These are phyloP conservation scores for Teratosphaeria epicoccoides DNA, from an alignment of 2,329 filamentous ascomycete genomes.

Conservation along the genomic window DNA sequence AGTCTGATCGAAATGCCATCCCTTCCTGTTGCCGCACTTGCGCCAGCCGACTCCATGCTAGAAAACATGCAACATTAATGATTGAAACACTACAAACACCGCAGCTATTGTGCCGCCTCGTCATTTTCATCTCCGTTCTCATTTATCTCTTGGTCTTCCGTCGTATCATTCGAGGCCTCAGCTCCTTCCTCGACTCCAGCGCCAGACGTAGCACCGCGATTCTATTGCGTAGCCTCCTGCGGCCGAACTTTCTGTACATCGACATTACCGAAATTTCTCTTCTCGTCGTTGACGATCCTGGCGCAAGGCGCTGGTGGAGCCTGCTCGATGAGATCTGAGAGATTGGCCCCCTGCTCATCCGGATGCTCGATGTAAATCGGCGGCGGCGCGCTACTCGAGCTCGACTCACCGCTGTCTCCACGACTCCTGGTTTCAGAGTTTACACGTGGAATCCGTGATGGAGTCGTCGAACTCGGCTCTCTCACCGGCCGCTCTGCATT, in stretches of 20 bases:
- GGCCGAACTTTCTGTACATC: slow-evolving; percentile 7
- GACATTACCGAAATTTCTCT: slow-evolving; percentile 15
- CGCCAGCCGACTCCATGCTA: not conserved
- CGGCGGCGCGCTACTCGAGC: slow-evolving; percentile 14
- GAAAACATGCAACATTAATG: not conserved
- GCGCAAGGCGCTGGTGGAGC: slow-evolving; percentile 6
- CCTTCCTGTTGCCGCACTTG: not conserved
- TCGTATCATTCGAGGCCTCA: not conserved
- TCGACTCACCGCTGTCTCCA: slow-evolving; percentile 22
- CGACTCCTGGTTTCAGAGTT: slow-evolving; percentile 12
- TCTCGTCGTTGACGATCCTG: slow-evolving; percentile 7
- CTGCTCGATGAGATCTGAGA: slow-evolving; percentile 14
- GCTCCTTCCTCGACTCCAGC: not conserved
- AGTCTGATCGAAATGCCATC: not conserved
- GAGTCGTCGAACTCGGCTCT: slow-evolving; percentile 11
- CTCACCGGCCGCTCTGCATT: slow-evolving; percentile 13
- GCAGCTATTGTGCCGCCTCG: not conserved
- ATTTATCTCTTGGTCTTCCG: not conserved
- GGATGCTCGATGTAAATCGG: slow-evolving; percentile 15
- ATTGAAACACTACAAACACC: not conserved
- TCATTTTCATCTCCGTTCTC: not conserved
- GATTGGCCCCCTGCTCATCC: slow-evolving; percentile 1
- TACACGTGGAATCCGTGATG: slow-evolving; percentile 3
- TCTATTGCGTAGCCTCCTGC: slow-evolving; percentile 12
- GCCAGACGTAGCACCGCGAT: not conserved